Evolutionary conservation across 768 basidiomycete species (phyloP).

Genomic region (Hebeloma cylindrosporum): DNA sequence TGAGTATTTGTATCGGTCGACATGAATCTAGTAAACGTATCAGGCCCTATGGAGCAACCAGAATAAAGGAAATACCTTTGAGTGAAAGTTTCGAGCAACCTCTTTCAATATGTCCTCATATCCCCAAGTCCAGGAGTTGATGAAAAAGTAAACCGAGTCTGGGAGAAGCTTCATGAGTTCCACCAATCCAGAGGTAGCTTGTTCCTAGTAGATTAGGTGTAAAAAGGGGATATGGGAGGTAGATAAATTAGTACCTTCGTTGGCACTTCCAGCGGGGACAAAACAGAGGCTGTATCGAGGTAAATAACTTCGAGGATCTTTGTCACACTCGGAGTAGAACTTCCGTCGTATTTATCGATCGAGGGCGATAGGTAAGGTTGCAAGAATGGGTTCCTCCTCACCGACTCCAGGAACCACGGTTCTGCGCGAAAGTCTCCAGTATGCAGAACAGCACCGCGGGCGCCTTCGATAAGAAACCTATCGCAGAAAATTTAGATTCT

Average conservation of each 20-base stretch:
- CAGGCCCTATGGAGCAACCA: background rate
- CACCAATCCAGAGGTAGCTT: slow-evolving; percentile 63
- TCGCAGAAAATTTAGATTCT: background rate
- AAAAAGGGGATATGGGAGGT: background rate
- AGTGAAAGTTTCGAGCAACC: slow-evolving; percentile 63
- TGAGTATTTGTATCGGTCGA: slow-evolving; percentile 85
- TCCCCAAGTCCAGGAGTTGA: slow-evolving; percentile 96
- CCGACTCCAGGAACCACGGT: slow-evolving; percentile 73
- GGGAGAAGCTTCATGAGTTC: slow-evolving; percentile 74
- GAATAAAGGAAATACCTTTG: slow-evolving; percentile 47
- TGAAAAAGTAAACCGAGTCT: slow-evolving; percentile 69
- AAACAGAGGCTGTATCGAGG: slow-evolving; percentile 75
- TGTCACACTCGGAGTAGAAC: too few relatives aligned
- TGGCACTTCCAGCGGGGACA: slow-evolving; percentile 50
- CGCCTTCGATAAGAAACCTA: slow-evolving; percentile 90
- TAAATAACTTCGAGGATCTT: slow-evolving; percentile 74
- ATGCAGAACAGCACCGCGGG: slow-evolving; percentile 75
- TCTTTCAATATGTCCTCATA: slow-evolving; percentile 92
- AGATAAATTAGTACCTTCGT: slow-evolving; percentile 48
- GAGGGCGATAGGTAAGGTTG: slow-evolving; percentile 58
- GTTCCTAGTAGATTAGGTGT: slow-evolving; percentile 50
- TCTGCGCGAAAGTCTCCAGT: slow-evolving; percentile 93
- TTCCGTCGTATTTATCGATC: slow-evolving; percentile 1
- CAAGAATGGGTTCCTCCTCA: slow-evolving; percentile 65
- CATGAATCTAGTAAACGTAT: slow-evolving; percentile 61